Conservation (phyloP, 208 protist species). For the Wallacemonas sp. region DNA sequence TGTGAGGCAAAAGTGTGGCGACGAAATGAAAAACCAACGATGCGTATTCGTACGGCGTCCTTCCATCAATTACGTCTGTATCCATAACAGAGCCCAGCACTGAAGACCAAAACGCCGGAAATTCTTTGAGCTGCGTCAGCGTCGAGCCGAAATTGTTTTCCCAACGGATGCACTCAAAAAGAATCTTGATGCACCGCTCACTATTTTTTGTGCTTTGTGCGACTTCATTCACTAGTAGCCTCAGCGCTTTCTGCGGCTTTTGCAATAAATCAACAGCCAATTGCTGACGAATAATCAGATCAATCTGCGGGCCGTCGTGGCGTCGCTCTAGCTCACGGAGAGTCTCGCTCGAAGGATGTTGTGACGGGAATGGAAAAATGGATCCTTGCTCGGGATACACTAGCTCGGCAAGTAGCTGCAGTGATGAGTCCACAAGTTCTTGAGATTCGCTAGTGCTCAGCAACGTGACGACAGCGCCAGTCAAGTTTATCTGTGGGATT, state of each 20-base stretch:
- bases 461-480: slow-evolving; percentile 35
- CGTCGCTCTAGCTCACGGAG: slow-evolving; percentile 40
- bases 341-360: slow-evolving; percentile 34
- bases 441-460: slow-evolving; percentile 30
- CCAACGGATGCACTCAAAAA: slow-evolving; percentile 84
- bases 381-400: slow-evolving; percentile 69
- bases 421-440: slow-evolving; percentile 31
- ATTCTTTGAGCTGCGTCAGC: slow-evolving; percentile 68
- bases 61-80: slow-evolving; percentile 31
- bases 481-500: slow-evolving; percentile 31
- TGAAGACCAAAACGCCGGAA: slow-evolving; percentile 73
- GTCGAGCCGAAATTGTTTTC: slow-evolving; percentile 79
- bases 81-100: slow-evolving; percentile 74
- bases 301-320: slow-evolving; percentile 41
- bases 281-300: slow-evolving; percentile 74
- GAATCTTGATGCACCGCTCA: slow-evolving; percentile 72
- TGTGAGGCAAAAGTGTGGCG: slow-evolving; percentile 75
- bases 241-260: slow-evolving; percentile 65
- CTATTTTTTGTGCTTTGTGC: slow-evolving; percentile 34
- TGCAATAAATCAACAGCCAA: slow-evolving; percentile 72
- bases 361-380: slow-evolving; percentile 81
- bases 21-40: slow-evolving; percentile 78
- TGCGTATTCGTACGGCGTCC: slow-evolving; percentile 55
- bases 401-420: slow-evolving; percentile 54
- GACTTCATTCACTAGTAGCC: slow-evolving; percentile 66